These are phyloP conservation scores for Ceratocystis eucalypticola DNA, from an alignment of 2,329 filamentous ascomycete species.

Conservation along the genomic window DNA sequence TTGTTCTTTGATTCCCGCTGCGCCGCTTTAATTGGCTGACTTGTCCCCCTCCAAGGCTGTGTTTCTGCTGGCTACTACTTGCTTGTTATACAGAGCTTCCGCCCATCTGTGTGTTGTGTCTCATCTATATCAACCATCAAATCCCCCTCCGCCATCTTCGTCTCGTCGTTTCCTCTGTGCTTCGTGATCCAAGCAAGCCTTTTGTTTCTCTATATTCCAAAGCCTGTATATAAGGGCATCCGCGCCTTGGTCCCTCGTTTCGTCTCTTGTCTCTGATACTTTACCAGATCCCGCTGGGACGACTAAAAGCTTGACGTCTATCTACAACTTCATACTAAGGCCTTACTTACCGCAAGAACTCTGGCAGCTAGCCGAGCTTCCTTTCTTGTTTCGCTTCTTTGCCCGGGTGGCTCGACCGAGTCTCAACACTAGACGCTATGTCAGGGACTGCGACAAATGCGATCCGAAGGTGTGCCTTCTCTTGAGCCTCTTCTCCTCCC, in stretches of 20 bases:
- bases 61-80: not conserved
- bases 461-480: constrained; percentile 14
- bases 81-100: not conserved
- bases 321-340: too few relatives aligned
- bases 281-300: too few relatives aligned
- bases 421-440: constrained; percentile 5
- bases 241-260: too few relatives aligned
- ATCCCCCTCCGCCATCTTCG: not conserved
- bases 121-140: not conserved
- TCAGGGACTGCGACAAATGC: constrained; percentile 17
- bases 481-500: not conserved
- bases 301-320: too few relatives aligned
- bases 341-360: too few relatives aligned
- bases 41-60: not conserved
- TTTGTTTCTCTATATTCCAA: too few relatives aligned
- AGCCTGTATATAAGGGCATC: too few relatives aligned
- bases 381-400: not conserved
- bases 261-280: too few relatives aligned
- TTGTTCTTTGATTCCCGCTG: not conserved
- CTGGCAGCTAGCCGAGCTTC: not conserved
- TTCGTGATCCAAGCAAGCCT: not conserved
- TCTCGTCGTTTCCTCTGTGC: not conserved
- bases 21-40: not conserved
- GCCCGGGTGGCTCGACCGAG: not conserved
- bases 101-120: not conserved